Conservation (phyloP, 768 basidiomycete species). For the Mycena galopus region DNA sequence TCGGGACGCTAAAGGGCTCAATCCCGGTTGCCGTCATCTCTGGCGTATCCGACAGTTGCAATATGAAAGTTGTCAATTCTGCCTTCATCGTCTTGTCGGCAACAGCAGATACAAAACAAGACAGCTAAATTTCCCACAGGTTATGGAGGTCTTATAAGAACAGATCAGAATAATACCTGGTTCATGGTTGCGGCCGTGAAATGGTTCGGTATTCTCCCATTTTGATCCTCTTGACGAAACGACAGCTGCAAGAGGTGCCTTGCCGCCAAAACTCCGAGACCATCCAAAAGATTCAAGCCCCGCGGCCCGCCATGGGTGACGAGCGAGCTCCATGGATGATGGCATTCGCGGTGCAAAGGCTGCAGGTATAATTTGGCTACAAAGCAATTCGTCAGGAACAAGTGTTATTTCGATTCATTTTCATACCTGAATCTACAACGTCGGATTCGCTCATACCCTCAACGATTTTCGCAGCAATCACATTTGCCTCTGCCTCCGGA, state of each 20-base stretch:
- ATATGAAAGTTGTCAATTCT: not conserved
- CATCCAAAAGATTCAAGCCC: not conserved
- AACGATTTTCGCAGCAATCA: conserved; percentile 6
- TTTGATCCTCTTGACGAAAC: not conserved
- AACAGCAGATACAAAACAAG: conserved; percentile 14
- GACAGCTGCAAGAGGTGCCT: not conserved
- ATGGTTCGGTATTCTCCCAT: not conserved
- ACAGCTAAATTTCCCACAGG: not conserved
- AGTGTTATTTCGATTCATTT: not conserved
- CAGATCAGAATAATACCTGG: not conserved
- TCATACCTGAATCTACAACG: conserved; percentile 30
- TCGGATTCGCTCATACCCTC: not conserved
- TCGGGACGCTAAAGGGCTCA: conserved; percentile 40
- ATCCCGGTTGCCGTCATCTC: conserved; percentile 23
- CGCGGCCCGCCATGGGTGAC: not conserved
- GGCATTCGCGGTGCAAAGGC: conserved; percentile 14
- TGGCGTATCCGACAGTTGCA: not conserved
- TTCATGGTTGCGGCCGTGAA: not conserved
- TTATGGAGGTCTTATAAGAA: not conserved
- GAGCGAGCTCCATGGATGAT: conserved; percentile 31
- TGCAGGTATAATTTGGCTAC: not conserved
- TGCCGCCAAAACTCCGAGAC: conserved; percentile 1
- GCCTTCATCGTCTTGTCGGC: not conserved
- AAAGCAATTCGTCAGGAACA: not conserved
- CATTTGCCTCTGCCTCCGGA: not conserved